Base-by-base conservation (phyloP, 208 protist genomes). In the Trichomonas tenax region DNA sequence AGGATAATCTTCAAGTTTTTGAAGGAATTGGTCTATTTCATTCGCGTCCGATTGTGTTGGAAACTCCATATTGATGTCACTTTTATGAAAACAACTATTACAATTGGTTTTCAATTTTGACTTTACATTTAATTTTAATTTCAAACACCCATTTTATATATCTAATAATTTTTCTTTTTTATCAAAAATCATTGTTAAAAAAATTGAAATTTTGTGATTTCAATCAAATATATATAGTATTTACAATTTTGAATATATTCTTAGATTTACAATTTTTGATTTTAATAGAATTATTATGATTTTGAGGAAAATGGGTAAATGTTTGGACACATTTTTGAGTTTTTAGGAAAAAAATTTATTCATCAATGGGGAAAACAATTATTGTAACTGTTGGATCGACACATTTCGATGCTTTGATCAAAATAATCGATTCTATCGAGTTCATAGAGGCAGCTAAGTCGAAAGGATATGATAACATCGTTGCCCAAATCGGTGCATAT, bases 311-410 rank as follows among this genome's bases (percentile, higher is more conserved):
- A 51, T 15, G 9, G 3, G 46, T 51, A 51, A 51, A 51, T 15
- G 46, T 51, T 51, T 51, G 3, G 46, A 51, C 14, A 15, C 3
- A 51, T 51, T 15, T 3, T 51, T 51, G 46, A 51, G 3, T 15
- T 15, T 51, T 51, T 51, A 51, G 9, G 14, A 51, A 51, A 51
- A 51, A 51, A 51, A 51, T 15, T 51, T 31, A 31, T 72, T 72
- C 26, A 72, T 46, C 45, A 48, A 93, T 93, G 86, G 3, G n/a
- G 0, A 93, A 93, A 51, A 93, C 23, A 51, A 93, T 93, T 93
- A 15, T 93, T 93, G 86, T 97, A 0, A 97, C 97, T 34, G 97
- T 97, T 96, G 97, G 97, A 34, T 97, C 97, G 0, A 97, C 97
- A 31, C 45, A 95, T 89, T 97, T 97, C 93, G 96, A 97, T 96